Evolutionary conservation across 768 basidiomycete genomes (phyloP), one percentile per base, ranked within the genome.

Genomic region (Mycena venus): DNA sequence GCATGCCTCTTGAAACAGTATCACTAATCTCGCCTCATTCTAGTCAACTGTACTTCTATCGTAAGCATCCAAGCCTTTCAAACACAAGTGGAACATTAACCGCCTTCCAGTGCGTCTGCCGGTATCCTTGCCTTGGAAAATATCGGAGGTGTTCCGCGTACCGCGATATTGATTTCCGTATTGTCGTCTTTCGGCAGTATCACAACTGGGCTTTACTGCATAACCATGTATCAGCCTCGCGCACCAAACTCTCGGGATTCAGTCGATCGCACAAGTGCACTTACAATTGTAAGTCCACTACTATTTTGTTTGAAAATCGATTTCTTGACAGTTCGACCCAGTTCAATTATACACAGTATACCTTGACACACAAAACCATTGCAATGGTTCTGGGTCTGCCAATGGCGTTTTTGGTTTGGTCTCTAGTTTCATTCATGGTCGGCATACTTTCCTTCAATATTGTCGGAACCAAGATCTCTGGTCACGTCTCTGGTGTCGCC

Each of bases 371-470:
- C 67, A 68, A 68, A 49, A 23, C 31, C 10, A 59, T 60, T 36
- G 67, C 67, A 3, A n/a, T 68, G 4, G 29, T 60, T 8, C 67
- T 68, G 8, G 67, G 67, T 23, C 67, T 68, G 17, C 67, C 67
- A 8, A 68, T 68, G 67, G 67, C 67, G 31, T 60, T 68, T n/a
- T 17, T 68, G 67, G 67, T 68, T n/a, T 68, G 67, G 67, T 68
- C 67, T 6, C 42, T 68, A 3, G 17, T 68, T 1, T 42, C 67
- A 8, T 68, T 68, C 10, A 59, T 68, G 67, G 58, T 60, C 58
- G 67, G 56, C 56, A 68, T 68, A 44, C 56, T 68, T 2, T 59
- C 67, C 1, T 68, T 44, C 42, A 68, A 68, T 19, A 44, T 68
- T 27, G 53, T 59, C 7, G 67, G 56, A 42, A 68, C 67, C 21